Evolutionary conservation across 805 yeast genomes (phyloP), one percentile per base, ranked within the genome.

Genomic region (Starmerella gropengiesseri): DNA sequence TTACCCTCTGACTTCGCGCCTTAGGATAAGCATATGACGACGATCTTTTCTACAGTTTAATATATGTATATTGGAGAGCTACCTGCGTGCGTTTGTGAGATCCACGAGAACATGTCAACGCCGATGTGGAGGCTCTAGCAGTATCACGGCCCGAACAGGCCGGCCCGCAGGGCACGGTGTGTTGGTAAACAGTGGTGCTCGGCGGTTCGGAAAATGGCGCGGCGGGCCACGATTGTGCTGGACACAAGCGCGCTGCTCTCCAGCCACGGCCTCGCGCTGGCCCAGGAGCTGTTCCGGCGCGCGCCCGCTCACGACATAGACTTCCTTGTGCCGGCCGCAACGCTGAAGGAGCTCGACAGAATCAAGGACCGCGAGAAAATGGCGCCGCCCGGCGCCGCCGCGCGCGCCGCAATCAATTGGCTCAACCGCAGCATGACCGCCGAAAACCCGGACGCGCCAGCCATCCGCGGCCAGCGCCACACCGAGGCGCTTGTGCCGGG

Each of bases 361-460:
- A 43, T 46, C 26, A 49, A 49, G 28, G 50, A 49, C 40, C 37
- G 43, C 23, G 27, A 38, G 16, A 17, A 19, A 20, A 2, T 26
- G 7, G 1, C 21, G 7, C 16, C 22, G n/a, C 19, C 28, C 5
- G 50, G 40, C 3, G 4, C 6, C 13, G 11, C 20, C n/a, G 48
- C 51, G 16, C 50, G 52, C 17, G 26, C 9, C 13, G 51, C 48
- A 23, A 47, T 49, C 31, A 40, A 41, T 21, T 49, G 52, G 52
- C 37, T 47, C 17, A 34, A 30, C 26, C 11, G 21, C 3, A 18
- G 16, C 16, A 33, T 49, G 8, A 31, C 21, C 3, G 6, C n/a
- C 18, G 44, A 47, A 27, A 39, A 41, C 28, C 31, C 21, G 9
- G 41, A 25, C 5, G n/a, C 20, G 5, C 48, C 42, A 2, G 26